Evolutionary conservation across 176 grass and related monocot genomes (phyloP).

Genomic region (Alopecurus myosuroides): DNA sequence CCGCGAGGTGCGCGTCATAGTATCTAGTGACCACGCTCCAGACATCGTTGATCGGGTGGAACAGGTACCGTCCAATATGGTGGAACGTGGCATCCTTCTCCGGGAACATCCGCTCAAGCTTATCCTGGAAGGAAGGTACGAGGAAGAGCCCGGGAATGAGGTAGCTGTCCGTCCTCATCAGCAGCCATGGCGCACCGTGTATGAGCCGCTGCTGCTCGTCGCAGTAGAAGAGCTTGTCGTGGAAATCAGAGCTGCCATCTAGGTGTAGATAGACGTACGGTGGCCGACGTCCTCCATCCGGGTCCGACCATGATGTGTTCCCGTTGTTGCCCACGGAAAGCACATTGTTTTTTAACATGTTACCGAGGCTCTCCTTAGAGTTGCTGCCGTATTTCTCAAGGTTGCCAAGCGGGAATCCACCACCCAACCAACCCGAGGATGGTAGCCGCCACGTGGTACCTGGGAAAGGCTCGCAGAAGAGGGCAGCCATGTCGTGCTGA

Average conservation of each 20-base stretch:
- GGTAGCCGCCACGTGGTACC: constrained; percentile 62
- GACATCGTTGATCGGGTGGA: too few relatives aligned
- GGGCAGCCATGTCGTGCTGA: not conserved
- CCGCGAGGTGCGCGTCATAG: too few relatives aligned
- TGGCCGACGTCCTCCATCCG: not conserved
- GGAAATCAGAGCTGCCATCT: constrained; percentile 14
- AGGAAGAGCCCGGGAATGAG: constrained; percentile 61
- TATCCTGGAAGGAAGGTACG: constrained; percentile 4
- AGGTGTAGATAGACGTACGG: constrained; percentile 68
- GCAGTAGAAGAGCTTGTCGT: constrained; percentile 77
- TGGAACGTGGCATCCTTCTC: constrained; percentile 45
- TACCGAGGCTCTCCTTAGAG: not conserved
- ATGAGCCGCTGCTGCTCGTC: constrained; percentile 48
- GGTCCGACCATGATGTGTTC: not conserved
- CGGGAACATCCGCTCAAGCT: constrained; percentile 50
- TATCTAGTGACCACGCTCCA: too few relatives aligned
- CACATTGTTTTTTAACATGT: not conserved
- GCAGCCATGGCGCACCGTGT: constrained; percentile 33
- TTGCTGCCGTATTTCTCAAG: not conserved
- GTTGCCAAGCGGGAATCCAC: constrained; percentile 15
- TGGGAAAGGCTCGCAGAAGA: constrained; percentile 1
- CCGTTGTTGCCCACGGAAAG: not conserved
- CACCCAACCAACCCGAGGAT: not conserved
- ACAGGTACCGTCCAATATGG: constrained; percentile 57
- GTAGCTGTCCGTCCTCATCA: constrained; percentile 51